A percentile compares a stretch with the other conserved stretches of the same genome.
Conservation (phyloP, 2,329 filamentous ascomycete genomes). For the Chaetomium strumarium region DNA sequence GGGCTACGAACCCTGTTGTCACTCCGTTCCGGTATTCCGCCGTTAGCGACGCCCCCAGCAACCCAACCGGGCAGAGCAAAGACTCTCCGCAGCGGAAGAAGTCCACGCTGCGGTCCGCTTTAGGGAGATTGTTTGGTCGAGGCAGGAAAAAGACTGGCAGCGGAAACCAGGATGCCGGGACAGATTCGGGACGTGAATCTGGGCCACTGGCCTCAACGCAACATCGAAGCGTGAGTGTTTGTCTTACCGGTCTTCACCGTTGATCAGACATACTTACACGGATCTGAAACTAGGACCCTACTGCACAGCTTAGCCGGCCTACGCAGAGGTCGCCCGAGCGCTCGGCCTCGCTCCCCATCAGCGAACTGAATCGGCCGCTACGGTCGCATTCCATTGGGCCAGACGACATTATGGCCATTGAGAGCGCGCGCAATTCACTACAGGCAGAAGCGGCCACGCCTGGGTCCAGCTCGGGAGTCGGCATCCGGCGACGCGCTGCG, state of each 20-base stretch:
- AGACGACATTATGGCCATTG: constrained; percentile 48
- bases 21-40: constrained; percentile 43
- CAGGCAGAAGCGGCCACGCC: constrained; percentile 38
- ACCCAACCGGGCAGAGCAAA: constrained; percentile 29
- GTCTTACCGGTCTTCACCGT: no score
- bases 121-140: constrained; percentile 54
- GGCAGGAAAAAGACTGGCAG: constrained; percentile 44
- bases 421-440: constrained; percentile 49
- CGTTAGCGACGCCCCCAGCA: constrained; percentile 38
- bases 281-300: constrained; percentile 33
- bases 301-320: constrained; percentile 29
- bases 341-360: constrained; percentile 53
- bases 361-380: constrained; percentile 54
- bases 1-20: constrained; percentile 31
- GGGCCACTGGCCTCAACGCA: constrained; percentile 29
- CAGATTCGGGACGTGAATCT: constrained; percentile 27
- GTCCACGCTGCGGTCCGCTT: constrained; percentile 49
- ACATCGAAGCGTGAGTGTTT: constrained; percentile 46
- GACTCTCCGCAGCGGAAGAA: constrained; percentile 48
- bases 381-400: constrained; percentile 56
- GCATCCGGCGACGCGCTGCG: constrained; percentile 33
- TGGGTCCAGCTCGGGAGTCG: neutral
- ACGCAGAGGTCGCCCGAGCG: constrained; percentile 43
- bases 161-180: constrained; percentile 23
- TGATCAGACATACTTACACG: no score